Evolutionary conservation across 2,329 filamentous ascomycete species (phyloP).

Genomic region (Neofusicoccum umdonicola): DNA sequence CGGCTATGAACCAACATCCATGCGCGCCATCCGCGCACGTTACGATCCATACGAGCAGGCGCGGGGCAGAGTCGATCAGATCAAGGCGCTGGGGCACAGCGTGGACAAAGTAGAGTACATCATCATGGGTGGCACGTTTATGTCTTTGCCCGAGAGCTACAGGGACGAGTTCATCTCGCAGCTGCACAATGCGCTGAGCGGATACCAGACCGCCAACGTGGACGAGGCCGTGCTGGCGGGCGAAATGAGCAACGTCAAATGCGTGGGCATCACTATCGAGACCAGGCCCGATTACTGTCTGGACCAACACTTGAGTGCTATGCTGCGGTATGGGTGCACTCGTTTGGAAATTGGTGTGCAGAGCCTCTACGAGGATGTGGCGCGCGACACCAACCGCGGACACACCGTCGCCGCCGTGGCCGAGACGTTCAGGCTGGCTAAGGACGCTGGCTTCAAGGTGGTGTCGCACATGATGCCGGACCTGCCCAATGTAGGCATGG

Average conservation of each 20-base stretch:
- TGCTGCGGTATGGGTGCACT: constrained; percentile 97
- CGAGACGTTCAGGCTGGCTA: constrained; percentile 94
- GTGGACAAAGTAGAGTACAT: constrained; percentile 99
- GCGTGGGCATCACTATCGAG: constrained; percentile 97
- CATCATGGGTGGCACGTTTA: constrained; percentile 99
- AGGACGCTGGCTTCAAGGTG: constrained; percentile 98
- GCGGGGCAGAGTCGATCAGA: constrained; percentile 90
- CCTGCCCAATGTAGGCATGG: constrained; percentile 96
- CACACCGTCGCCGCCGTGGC: constrained; percentile 94
- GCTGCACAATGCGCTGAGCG: constrained; percentile 92
- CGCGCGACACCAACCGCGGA: constrained; percentile 94
- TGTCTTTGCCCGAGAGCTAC: constrained; percentile 89
- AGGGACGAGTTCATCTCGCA: constrained; percentile 92
- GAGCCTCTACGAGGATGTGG: constrained; percentile 95
- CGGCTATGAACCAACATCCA: constrained; percentile 96
- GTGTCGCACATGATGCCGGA: constrained; percentile 99
- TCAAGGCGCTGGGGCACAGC: constrained; percentile 90
- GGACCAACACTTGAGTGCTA: constrained; percentile 89
- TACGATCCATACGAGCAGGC: constrained; percentile 99
- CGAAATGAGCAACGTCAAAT: constrained; percentile 96
- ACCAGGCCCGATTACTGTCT: constrained; percentile 95
- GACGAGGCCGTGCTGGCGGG: constrained; percentile 93
- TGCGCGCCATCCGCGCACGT: constrained; percentile 93
- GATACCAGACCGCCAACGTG: constrained; percentile 90
- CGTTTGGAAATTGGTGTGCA: constrained; percentile 93